A percentile compares a stretch with the other conserved stretches of the same genome.
phyloP scores from a whole-genome alignment of 768 basidiomycete species.

The Collybiopsis luxurians region DNA sequence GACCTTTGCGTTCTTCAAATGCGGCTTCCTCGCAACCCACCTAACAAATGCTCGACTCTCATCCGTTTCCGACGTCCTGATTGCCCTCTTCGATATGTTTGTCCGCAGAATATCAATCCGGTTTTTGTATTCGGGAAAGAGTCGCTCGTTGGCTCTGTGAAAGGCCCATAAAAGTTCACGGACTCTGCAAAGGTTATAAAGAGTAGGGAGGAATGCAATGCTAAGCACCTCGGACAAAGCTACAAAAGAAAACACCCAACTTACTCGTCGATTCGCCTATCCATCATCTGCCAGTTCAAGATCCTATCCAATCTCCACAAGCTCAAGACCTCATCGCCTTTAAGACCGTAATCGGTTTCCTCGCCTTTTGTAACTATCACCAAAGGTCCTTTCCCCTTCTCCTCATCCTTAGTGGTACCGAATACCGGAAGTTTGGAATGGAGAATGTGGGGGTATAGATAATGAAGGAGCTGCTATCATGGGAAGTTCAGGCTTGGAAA shows the following conservation, averaged over 20 bases:
- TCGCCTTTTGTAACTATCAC: not conserved
- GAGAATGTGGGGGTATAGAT: no score
- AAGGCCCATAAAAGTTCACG: constrained; percentile 4
- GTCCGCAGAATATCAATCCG: not conserved
- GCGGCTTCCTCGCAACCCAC: not conserved
- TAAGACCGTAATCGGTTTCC: not conserved
- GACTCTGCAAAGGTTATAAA: not conserved
- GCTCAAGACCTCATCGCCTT: not conserved
- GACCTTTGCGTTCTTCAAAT: not conserved
- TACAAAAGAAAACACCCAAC: not conserved
- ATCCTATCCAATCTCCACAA: not conserved
- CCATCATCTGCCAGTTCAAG: constrained; percentile 5
- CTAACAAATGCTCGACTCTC: not conserved
- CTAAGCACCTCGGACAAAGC: not conserved
- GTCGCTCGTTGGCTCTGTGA: not conserved
- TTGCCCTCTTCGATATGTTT: not conserved
- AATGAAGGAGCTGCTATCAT: no score
- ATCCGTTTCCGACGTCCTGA: constrained; percentile 1
- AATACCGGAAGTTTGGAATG: no score
- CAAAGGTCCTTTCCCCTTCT: not conserved
- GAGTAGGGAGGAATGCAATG: no score
- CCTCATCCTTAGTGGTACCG: not conserved
- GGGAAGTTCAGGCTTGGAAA: no score
- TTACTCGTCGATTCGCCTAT: constrained; percentile 6
- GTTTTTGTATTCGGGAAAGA: not conserved